Conservation (phyloP, 352 stramenopile species). For the Globisporangium viniferum region DNA sequence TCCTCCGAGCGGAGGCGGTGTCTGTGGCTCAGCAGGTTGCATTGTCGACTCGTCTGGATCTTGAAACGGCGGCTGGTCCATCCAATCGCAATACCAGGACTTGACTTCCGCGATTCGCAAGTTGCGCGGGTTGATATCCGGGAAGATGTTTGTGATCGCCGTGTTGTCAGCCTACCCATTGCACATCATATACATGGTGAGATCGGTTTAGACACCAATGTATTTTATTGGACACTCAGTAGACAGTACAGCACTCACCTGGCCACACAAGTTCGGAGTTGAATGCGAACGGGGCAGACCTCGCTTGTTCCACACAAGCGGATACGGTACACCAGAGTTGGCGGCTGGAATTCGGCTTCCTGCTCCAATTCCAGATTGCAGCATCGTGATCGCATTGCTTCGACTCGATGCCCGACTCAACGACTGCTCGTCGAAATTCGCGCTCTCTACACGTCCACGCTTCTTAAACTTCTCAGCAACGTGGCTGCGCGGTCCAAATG, state of each 20-base stretch:
- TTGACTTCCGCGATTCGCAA: slow-evolving; percentile 79
- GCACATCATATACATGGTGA: background rate
- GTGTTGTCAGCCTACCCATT: slow-evolving; percentile 34
- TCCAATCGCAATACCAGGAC: slow-evolving; percentile 78
- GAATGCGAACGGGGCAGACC: slow-evolving; percentile 22
- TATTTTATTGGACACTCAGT: no score
- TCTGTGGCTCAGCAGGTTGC: background rate
- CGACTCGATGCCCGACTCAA: slow-evolving; percentile 15
- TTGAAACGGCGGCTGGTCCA: slow-evolving; percentile 35
- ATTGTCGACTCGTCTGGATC: slow-evolving; percentile 8
- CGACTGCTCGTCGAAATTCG: slow-evolving; percentile 32
- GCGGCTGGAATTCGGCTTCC: slow-evolving; percentile 5
- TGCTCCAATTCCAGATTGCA: slow-evolving; percentile 6
- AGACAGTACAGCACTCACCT: slow-evolving; percentile 11
- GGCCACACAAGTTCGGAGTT: slow-evolving; percentile 22
- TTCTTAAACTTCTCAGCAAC: slow-evolving; percentile 46
- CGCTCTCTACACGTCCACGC: slow-evolving; percentile 66
- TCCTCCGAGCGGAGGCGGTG: slow-evolving; percentile 4
- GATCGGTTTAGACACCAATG: background rate
- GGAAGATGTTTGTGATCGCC: slow-evolving; percentile 71
- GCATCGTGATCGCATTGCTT: slow-evolving; percentile 13
- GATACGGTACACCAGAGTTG: background rate
- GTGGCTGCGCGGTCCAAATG: background rate
- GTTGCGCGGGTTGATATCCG: slow-evolving; percentile 74
- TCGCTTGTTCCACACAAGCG: slow-evolving; percentile 1